phyloP scores from a whole-genome alignment of 768 basidiomycete genomes.

The Trametes maxima region DNA sequence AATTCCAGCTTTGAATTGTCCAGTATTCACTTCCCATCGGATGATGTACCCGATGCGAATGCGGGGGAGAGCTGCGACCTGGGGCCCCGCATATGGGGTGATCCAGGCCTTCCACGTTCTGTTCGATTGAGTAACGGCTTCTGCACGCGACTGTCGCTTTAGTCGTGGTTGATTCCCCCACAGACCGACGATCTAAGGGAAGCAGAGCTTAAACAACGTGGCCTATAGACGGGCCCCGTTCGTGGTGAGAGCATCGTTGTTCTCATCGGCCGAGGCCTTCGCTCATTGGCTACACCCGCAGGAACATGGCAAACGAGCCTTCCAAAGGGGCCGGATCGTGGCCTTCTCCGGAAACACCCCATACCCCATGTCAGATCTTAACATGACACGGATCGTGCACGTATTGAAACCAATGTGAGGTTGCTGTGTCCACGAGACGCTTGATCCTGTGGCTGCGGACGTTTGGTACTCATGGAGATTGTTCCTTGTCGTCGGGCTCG shows the following conservation, averaged over 20 bases:
- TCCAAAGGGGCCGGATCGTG: not conserved
- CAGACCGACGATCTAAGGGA: not conserved
- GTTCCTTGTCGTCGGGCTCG: not conserved
- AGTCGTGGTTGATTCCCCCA: not conserved
- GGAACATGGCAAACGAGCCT: too few species aligned
- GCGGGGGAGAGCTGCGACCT: not conserved
- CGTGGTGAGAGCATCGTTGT: not conserved
- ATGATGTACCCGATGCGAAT: conserved; percentile 1
- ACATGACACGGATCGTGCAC: not conserved
- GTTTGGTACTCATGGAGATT: not conserved
- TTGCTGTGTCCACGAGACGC: not conserved
- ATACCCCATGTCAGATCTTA: too few species aligned
- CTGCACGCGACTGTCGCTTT: not conserved
- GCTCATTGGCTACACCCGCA: not conserved
- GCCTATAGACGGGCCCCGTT: not conserved
- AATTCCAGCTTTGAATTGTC: not conserved
- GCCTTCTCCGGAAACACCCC: too few species aligned
- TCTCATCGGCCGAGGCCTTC: not conserved
- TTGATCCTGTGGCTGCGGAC: not conserved
- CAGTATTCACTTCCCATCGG: not conserved
- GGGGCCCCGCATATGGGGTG: not conserved
- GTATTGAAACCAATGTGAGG: not conserved
- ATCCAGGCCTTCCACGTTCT: not conserved
- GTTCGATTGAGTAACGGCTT: too few species aligned
- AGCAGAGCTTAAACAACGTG: conserved; percentile 3